Conservation (phyloP, 768 basidiomycete species). For the Podaxis carcinomalis region DNA sequence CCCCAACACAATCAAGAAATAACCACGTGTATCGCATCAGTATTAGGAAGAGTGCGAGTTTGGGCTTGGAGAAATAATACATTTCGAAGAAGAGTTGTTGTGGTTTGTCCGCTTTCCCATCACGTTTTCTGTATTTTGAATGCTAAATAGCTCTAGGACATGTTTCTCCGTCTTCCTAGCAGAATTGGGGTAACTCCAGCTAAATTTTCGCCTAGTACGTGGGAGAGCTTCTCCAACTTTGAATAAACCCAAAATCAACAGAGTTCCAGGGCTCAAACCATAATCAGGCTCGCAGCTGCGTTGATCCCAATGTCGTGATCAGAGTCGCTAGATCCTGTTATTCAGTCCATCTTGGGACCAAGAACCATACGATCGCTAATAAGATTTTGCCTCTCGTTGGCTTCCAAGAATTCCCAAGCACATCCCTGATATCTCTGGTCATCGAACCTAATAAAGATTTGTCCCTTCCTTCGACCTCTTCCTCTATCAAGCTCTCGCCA, state of each 20-base stretch:
- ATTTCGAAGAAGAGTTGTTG: not conserved
- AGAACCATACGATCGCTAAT: conserved; percentile 8
- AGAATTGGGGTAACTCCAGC: not conserved
- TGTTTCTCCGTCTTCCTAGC: not conserved
- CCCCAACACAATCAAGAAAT: conserved; percentile 2
- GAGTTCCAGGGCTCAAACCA: conserved; percentile 3
- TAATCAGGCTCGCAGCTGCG: not conserved
- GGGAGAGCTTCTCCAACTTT: conserved; percentile 1
- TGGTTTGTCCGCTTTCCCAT: not conserved
- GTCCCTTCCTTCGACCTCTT: conserved; percentile 1
- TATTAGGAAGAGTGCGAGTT: not conserved
- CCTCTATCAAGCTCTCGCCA: not conserved
- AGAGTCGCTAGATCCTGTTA: not conserved
- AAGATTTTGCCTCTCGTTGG: conserved; percentile 5
- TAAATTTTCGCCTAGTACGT: not conserved
- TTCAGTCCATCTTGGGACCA: not conserved
- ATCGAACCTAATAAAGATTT: conserved; percentile 1
- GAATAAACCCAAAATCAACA: conserved; percentile 7
- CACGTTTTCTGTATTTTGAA: not conserved
- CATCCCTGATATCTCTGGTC: conserved; percentile 5
- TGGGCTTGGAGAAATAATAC: not conserved
- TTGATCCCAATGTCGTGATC: conserved; percentile 5
- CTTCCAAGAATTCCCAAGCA: not conserved
- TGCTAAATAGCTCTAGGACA: not conserved
- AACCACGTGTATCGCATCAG: conserved; percentile 11